Conservation (phyloP, 768 basidiomycete species). For the Leccinum olivaceopallidum region DNA sequence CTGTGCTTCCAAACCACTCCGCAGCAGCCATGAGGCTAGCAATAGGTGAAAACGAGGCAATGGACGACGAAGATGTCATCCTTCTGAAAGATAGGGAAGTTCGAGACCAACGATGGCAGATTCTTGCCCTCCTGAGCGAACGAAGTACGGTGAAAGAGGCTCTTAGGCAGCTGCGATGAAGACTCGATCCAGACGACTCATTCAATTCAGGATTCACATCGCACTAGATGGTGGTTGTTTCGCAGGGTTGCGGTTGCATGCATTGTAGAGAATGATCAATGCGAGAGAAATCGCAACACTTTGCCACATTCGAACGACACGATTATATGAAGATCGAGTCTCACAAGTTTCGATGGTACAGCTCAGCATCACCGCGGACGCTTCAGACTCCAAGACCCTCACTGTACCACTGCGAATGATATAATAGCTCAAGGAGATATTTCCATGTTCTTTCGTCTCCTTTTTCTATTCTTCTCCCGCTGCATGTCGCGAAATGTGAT, state of each 20-base stretch:
- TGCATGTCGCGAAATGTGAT: conserved; percentile 37
- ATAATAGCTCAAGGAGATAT: conserved; percentile 23
- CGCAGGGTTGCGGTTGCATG: neutral
- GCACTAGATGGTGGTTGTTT: neutral
- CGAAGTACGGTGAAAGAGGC: conserved; percentile 70
- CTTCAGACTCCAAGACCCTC: neutral
- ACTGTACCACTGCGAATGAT: neutral
- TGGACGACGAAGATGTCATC: conserved; percentile 47
- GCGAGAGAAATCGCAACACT: neutral
- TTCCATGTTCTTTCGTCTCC: conserved; percentile 22
- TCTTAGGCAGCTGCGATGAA: conserved; percentile 40
- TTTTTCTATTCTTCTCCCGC: conserved; percentile 24
- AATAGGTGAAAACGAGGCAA: conserved; percentile 49
- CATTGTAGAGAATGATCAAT: neutral
- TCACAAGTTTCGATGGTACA: neutral
- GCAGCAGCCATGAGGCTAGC: conserved; percentile 75
- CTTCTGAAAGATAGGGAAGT: conserved; percentile 65
- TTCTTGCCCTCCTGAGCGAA: conserved; percentile 72
- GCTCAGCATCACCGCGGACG: neutral
- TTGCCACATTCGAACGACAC: neutral
- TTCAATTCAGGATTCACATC: neutral
- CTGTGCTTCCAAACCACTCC: conserved; percentile 76
- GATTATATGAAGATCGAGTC: neutral
- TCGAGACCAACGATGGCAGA: conserved; percentile 72
- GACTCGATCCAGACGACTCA: neutral